Evolutionary conservation across 2,329 filamentous ascomycete genomes (phyloP), one percentile per base, ranked within the genome.

Genomic region (Camillea tinctor): DNA sequence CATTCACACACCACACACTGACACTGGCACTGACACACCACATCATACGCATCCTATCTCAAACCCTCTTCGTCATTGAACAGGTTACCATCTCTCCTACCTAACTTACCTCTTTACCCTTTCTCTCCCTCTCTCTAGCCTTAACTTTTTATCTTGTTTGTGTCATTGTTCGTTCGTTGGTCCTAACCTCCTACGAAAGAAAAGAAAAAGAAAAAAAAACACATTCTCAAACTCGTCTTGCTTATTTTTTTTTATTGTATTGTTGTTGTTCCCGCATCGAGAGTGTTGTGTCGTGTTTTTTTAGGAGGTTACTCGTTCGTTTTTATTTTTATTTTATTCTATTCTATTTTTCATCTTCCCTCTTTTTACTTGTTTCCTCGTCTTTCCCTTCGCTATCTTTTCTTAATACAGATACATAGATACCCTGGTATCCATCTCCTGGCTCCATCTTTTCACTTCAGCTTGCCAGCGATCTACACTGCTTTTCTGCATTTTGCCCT

Each of bases 1-100:
- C 26, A 30, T 11, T 30, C 26, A 9, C 26, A 30, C 26, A 30
- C 24, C 26, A 30, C 26, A 30, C 26, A 30, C 26, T 7, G 13
- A n/a, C n/a, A n/a, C n/a, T n/a, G n/a, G n/a, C n/a, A n/a, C n/a
- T n/a, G n/a, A n/a, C n/a, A n/a, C n/a, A n/a, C n/a, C n/a, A n/a
- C n/a, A n/a, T n/a, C n/a, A n/a, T n/a, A n/a, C n/a, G n/a, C n/a
- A n/a, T n/a, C 3, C 3, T 30, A 54, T 63, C 63, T 61, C 64
- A 4, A 44, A 44, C 13, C 6, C 36, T 44, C 13, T 44, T 62
- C 26, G 64, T 66, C 62, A 66, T 64, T 62, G 64, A 66, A 61
- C 62, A 57, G 54, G 50, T 57, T 54, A 52, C 52, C 50, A 53
- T 57, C 40, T 49, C 53, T 55, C 44, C 55, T 17, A 54, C 57